Evolutionary conservation across 1,284 basidiomycete genomes (phyloP).

Genomic region (Salmacisia buchloeana): DNA sequence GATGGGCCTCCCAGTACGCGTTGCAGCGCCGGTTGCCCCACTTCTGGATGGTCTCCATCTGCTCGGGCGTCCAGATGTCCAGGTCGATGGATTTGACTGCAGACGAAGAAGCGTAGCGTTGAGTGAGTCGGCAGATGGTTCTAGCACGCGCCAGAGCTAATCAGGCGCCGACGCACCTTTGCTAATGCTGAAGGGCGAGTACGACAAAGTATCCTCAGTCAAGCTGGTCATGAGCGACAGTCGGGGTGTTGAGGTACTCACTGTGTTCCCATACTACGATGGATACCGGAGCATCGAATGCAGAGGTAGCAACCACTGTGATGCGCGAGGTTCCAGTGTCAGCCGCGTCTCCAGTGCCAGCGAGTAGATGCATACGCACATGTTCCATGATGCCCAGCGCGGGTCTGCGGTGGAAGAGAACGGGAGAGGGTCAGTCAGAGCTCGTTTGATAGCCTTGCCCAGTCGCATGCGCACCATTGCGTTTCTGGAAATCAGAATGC

Average conservation of each 20-base stretch:
- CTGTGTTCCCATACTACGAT: slow-evolving; percentile 96
- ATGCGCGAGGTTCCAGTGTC: background rate
- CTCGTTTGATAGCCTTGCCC: too few relatives aligned
- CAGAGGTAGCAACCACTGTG: slow-evolving; percentile 82
- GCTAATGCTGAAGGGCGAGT: background rate
- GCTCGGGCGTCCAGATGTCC: slow-evolving; percentile 94
- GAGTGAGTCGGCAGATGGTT: background rate
- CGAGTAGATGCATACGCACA: slow-evolving; percentile 57
- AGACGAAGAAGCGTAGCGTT: background rate
- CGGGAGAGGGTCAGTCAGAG: too few relatives aligned
- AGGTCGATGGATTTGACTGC: slow-evolving; percentile 92
- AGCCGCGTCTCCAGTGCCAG: background rate
- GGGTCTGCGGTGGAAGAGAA: slow-evolving; percentile 62
- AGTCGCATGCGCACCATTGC: slow-evolving; percentile 17
- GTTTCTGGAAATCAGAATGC: slow-evolving; percentile 14
- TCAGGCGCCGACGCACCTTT: background rate
- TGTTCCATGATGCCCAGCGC: slow-evolving; percentile 96
- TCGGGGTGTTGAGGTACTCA: slow-evolving; percentile 60
- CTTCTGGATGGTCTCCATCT: slow-evolving; percentile 71
- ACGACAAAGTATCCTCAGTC: too few relatives aligned
- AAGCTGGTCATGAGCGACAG: background rate
- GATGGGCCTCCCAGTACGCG: slow-evolving; percentile 92
- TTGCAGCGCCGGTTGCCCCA: slow-evolving; percentile 94
- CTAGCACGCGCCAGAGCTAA: background rate
- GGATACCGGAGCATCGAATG: slow-evolving; percentile 96